Base-by-base conservation (phyloP, 148 eudicot genomes). In the Chenopodium formosanum region DNA sequence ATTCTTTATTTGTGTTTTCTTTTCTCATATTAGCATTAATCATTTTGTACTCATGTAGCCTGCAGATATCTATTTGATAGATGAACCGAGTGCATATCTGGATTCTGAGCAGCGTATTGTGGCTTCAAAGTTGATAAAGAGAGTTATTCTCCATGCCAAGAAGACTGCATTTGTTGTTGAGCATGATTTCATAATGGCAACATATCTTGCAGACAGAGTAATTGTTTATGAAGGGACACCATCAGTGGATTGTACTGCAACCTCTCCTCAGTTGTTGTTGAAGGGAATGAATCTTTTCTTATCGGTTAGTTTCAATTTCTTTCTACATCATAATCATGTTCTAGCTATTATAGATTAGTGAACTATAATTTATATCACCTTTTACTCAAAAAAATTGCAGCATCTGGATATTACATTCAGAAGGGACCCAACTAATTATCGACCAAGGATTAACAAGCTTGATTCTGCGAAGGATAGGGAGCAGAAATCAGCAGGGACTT, bases 91-190 rank as follows among this genome's bases (percentile, higher is more conserved):
- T 91, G 98, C 97, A n/a, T 95, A 92, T 84, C 97, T 95, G 4
- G 97, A 95, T 79, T 95, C 97, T 5, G 98, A 92, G 89, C 97
- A 95, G 88, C 97, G 98, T 87, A 93, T 95, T 82, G 93, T 95
- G 31, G 97, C 96, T 67, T 93, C 97, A 7, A 95, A 93, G 88
- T 97, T 93, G 72, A 93, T 95, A 25, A 95, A 95, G 89, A 92
- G 98, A 79, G 92, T 92, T 77, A 92, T 95, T 78, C 93, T 95
- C 44, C 97, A 93, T 80, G 97, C 94, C 16, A 95, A 95, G 85
- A 95, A 93, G 89, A 95, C 98, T 14, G 98, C 98, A 29, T 95
- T 95, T 87, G 88, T 95, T 78, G 98, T 95, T 14, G 98, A 95
- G 84, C 98, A 95, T 77, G 98, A 95, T 84, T 93, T 95, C 64